Evolutionary conservation across 2,329 filamentous ascomycete genomes (phyloP).

Genomic region (Alternaria atra): DNA sequence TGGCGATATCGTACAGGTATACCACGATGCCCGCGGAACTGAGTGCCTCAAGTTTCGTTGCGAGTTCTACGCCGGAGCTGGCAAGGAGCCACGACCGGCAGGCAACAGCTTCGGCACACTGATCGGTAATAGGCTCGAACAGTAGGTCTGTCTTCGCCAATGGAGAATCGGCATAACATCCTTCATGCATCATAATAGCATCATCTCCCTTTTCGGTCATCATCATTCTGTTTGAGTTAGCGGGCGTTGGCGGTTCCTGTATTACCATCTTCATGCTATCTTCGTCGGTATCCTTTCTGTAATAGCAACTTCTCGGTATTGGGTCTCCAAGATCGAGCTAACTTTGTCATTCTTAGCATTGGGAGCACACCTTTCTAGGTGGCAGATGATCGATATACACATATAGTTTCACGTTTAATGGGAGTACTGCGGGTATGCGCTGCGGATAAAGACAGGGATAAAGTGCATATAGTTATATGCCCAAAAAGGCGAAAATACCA

Average conservation of each 20-base stretch:
- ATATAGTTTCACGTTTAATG: background rate
- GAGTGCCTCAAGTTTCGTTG: conserved; percentile 54
- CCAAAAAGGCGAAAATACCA: background rate
- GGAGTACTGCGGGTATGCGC: background rate
- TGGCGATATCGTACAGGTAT: conserved; percentile 80
- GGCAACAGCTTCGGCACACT: conserved; percentile 39
- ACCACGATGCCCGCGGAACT: conserved; percentile 57
- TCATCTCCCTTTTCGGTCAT: background rate
- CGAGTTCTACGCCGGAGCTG: conserved; percentile 55
- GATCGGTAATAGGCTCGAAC: conserved; percentile 23
- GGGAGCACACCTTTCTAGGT: background rate
- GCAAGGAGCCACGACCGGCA: conserved; percentile 37
- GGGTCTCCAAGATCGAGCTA: conserved; percentile 3
- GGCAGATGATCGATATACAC: background rate
- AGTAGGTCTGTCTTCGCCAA: background rate
- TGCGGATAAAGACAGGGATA: background rate
- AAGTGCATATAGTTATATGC: background rate
- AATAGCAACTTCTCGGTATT: conserved; percentile 3
- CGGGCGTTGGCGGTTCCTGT: background rate
- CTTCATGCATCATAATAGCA: background rate
- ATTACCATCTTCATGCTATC: background rate
- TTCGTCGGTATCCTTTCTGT: background rate
- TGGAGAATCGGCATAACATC: background rate
- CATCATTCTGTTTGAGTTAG: conserved; percentile 1
- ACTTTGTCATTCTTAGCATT: background rate